These are phyloP conservation scores for Biscutella laevigata DNA, from an alignment of 441 rosid species.

Conservation along the genomic window DNA sequence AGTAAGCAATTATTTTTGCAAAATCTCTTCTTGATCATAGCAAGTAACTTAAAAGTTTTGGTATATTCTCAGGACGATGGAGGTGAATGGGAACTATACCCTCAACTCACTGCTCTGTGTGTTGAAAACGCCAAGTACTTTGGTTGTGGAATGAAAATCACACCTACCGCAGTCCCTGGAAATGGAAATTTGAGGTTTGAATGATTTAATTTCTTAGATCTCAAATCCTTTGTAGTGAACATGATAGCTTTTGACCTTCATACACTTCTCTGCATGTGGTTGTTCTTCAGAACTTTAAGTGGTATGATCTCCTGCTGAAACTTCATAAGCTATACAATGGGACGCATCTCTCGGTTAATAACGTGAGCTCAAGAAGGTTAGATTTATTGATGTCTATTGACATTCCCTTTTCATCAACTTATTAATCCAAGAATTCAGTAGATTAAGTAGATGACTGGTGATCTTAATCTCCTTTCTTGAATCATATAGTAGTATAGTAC, in stretches of 20 bases:
- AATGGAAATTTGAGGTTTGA: slow-evolving; percentile 77
- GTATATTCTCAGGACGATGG: slow-evolving; percentile 48
- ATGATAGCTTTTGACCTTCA: slow-evolving; percentile 2
- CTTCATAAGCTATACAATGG: slow-evolving; percentile 70
- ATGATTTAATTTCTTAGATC: background rate
- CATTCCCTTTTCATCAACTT: too few relatives aligned
- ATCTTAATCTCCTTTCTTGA: too few relatives aligned
- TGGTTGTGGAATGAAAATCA: slow-evolving; percentile 96
- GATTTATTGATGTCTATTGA: too few relatives aligned
- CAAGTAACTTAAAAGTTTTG: slow-evolving; percentile 11
- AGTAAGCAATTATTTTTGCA: slow-evolving; percentile 31
- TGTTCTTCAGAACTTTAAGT: slow-evolving; percentile 79
- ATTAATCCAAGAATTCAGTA: too few relatives aligned
- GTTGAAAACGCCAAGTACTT: slow-evolving; percentile 89
- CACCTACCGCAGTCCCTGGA: slow-evolving; percentile 78
- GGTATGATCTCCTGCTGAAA: slow-evolving; percentile 82
- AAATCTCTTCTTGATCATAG: background rate
- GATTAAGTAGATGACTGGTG: too few relatives aligned
- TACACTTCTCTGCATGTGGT: slow-evolving; percentile 51
- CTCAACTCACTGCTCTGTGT: slow-evolving; percentile 82
- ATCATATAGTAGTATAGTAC: too few relatives aligned
- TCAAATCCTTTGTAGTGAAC: background rate
- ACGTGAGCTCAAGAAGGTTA: slow-evolving; percentile 70
- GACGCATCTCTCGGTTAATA: slow-evolving; percentile 64
- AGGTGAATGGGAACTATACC: slow-evolving; percentile 71